These are phyloP conservation scores for Penicillium sp. DNA, from an alignment of 2,329 filamentous ascomycete genomes.

Conservation along the genomic window DNA sequence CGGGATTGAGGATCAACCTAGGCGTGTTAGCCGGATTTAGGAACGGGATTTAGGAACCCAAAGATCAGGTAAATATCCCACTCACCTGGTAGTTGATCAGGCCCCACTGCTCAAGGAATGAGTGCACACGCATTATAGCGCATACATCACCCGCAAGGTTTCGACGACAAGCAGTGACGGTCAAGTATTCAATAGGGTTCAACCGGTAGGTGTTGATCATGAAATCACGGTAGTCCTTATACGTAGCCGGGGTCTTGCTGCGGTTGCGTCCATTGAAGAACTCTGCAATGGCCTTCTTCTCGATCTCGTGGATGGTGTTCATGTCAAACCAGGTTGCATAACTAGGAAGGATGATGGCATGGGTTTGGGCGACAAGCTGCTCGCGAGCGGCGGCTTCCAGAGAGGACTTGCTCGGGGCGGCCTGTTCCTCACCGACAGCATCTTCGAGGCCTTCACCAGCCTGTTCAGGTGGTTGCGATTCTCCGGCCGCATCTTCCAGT, in stretches of 20 bases:
- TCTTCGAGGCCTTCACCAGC: slow-evolving; percentile 36
- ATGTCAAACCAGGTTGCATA: slow-evolving; percentile 99
- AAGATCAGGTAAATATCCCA: neutral
- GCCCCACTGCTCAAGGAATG: slow-evolving; percentile 98
- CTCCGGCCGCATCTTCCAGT: slow-evolving; percentile 52
- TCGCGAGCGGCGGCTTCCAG: slow-evolving; percentile 86
- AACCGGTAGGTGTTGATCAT: slow-evolving; percentile 99
- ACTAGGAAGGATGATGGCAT: slow-evolving; percentile 93
- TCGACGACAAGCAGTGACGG: slow-evolving; percentile 91
- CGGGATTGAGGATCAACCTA: slow-evolving; percentile 95
- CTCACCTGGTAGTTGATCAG: slow-evolving; percentile 97
- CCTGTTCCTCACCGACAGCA: slow-evolving; percentile 55
- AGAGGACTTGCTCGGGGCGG: slow-evolving; percentile 74
- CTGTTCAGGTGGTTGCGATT: slow-evolving; percentile 50
- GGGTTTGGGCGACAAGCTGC: slow-evolving; percentile 90
- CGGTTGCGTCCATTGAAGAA: slow-evolving; percentile 99
- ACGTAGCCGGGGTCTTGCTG: slow-evolving; percentile 95
- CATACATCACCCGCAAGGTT: slow-evolving; percentile 97
- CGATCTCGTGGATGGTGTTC: slow-evolving; percentile 86
- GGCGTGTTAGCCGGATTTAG: slow-evolving; percentile 7
- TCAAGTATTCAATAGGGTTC: slow-evolving; percentile 94
- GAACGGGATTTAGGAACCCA: neutral
- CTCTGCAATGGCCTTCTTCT: slow-evolving; percentile 92
- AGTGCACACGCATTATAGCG: slow-evolving; percentile 98
- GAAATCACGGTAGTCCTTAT: slow-evolving; percentile 99